Evolutionary conservation across 129 eudicot genomes (phyloP), one percentile per base, ranked within the genome.

Genomic region (Flaveria linearis): DNA sequence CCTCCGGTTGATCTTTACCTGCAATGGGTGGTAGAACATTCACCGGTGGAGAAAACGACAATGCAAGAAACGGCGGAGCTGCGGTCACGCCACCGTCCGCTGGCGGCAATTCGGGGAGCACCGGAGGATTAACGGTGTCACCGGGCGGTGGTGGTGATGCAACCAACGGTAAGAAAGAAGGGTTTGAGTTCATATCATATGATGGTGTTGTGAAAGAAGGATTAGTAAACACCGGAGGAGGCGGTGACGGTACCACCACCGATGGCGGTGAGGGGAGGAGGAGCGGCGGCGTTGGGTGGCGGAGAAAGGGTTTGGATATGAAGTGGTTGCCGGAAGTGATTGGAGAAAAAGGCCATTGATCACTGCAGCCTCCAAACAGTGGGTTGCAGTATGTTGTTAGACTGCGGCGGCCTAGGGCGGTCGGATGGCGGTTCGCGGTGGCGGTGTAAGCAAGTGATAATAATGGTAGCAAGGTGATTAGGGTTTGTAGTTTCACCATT

Each of bases 311-410:
- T 78, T 72, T 60, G 30, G 62, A 49, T 3, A 28, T 57, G 12
- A 72, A 84, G 9, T 86, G 88, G 73, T 79, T 46, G 51, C 9
- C 43, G 67, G 82, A 75, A 12, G 82, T 68, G 20, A 52, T 26
- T 4, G 78, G 81, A 20, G 84, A 22, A 45, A 83, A 88, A 60
- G 95, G 91, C 91, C 91, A 89, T 74, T 86, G 84, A 17, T 87
- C 82, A 16, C n/a, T n/a, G 43, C 95, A 89, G 17, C 14, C 53
- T 30, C 76, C 86, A 7, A 84, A 86, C 16, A 86, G 42, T 1
- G 89, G 91, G 68, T 80, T 86, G 69, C 94, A 88, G 25, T 61
- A 25, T 17, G 82, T 68, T 39, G 74, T 25, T 52, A 39, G 15
- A 62, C 57, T 46, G 20, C 78, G 82, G 22, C 65, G 73, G 78